Base-by-base conservation (phyloP, 345 rosid species). In the Lepidium didymum region DNA sequence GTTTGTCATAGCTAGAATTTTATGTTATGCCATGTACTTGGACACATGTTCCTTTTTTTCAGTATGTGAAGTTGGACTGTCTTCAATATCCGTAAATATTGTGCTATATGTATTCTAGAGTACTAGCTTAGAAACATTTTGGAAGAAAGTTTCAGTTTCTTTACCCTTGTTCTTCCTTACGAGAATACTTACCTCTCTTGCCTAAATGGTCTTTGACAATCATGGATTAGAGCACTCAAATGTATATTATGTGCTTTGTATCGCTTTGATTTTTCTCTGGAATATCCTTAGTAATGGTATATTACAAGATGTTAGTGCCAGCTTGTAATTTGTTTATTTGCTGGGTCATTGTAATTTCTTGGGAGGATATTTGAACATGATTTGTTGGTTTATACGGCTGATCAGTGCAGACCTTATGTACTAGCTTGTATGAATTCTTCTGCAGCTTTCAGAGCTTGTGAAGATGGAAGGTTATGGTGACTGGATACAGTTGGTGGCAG, bases 401-500 rank as follows among this genome's bases (percentile, higher is more conserved):
- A 49, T 64, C 65, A 50, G 23, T 49, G 15, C 19, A 33, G 53
- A 50, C 21, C 51, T 40, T 58, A 66, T 42, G 23, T 73, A 73
- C 58, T 50, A 67, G 44, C 43, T 62, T 69, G 46, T 49, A 40
- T 69, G 44, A 63, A 64, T 76, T 75, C 59, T 49, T 75, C 37
- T 74, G 80, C 89, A 94, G 99, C 80, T 94, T 80, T 89, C 97
- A 25, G 99, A 94, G 85, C 96, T 94, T 79, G 96, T 94, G 82
- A 94, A 85, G 68, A 89, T 94, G 81, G 96, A 91, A 50, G 97
- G 99, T 62, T 94, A 94, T 59, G 81, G 93, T 80, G 99, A 94
- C 47, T 94, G 99, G 99, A 95, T 95, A 84, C 96, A 73, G 15
- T 74, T 91, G 81, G 96, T 95, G 41, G 99, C 99, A 7, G 97